Conservation (phyloP, 768 basidiomycete genomes). For the Suillus fuscotomentosus region DNA sequence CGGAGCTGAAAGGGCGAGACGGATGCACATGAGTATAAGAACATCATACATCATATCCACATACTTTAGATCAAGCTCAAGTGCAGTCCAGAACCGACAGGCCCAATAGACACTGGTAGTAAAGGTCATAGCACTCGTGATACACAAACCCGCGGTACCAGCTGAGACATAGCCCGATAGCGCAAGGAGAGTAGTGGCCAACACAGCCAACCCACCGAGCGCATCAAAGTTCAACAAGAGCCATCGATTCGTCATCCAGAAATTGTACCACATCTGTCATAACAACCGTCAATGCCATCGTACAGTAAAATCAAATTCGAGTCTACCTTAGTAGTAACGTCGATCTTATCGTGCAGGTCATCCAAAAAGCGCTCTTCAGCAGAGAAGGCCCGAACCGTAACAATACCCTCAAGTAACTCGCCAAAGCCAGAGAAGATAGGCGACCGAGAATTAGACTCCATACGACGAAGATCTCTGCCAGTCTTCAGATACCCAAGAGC, state of each 20-base stretch:
- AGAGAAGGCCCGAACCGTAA: conserved; percentile 91
- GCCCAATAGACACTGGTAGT: conserved; percentile 52
- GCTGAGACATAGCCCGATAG: conserved; percentile 59
- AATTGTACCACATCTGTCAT: conserved; percentile 74
- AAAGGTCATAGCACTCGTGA: conserved; percentile 70
- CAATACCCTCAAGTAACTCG: conserved; percentile 83
- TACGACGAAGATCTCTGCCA: conserved; percentile 80
- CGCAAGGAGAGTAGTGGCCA: conserved; percentile 75
- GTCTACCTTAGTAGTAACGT: conserved; percentile 70
- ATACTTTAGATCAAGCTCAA: conserved; percentile 77
- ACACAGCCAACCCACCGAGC: conserved; percentile 70
- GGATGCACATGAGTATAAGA: background rate
- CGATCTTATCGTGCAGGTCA: conserved; percentile 69
- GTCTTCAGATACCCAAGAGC: conserved; percentile 76
- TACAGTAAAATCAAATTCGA: background rate
- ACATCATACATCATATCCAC: conserved; percentile 21
- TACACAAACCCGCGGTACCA: conserved; percentile 69
- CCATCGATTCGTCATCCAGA: conserved; percentile 92
- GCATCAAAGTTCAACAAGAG: conserved; percentile 80
- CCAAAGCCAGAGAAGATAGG: conserved; percentile 84
- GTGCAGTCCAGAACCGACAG: conserved; percentile 48
- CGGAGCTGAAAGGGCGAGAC: conserved; percentile 50
- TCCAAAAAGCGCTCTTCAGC: conserved; percentile 78
- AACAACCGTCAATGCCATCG: background rate
- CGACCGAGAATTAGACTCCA: conserved; percentile 87